phyloP scores from a whole-genome alignment of 1,284 basidiomycete species.

The Papiliotrema laurentii region DNA sequence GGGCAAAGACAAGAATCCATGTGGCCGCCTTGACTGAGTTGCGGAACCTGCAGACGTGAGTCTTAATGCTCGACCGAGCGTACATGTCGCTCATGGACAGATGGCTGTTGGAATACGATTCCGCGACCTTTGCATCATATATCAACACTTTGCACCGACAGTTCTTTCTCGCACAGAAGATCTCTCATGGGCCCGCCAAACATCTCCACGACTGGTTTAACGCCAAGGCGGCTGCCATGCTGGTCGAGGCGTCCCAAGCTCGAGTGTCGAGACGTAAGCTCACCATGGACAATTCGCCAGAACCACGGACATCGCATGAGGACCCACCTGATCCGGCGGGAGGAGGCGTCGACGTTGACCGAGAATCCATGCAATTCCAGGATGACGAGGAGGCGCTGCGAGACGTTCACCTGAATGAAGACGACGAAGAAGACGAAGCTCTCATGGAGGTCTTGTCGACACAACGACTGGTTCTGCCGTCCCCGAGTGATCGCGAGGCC shows the following conservation, averaged over 20 bases:
- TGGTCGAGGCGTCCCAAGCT: conserved; percentile 57
- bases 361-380: conserved; percentile 18
- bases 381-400: conserved; percentile 43
- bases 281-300: conserved; percentile 31
- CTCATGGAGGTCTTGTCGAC: conserved; percentile 43
- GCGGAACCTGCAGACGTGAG: conserved; percentile 74
- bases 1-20: conserved; percentile 83
- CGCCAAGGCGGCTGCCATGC: conserved; percentile 71
- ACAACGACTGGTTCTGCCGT: conserved; percentile 14
- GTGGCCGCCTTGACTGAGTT: conserved; percentile 84
- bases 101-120: conserved; percentile 86
- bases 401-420: conserved; percentile 19
- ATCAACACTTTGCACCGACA: conserved; percentile 69
- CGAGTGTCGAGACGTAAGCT: conserved; percentile 28
- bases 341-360: background rate
- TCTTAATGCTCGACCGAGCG: conserved; percentile 9
- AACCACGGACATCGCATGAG: conserved; percentile 6
- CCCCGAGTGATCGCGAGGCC: conserved; percentile 14
- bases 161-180: conserved; percentile 38
- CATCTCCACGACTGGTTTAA: conserved; percentile 47
- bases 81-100: conserved; percentile 47
- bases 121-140: conserved; percentile 85
- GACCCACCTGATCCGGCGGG: conserved; percentile 17
- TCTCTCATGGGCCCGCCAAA: conserved; percentile 30
- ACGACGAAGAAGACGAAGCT: conserved; percentile 36